phyloP scores from a whole-genome alignment of 176 grass and related monocot species.

The Oropetium thomaeum region DNA sequence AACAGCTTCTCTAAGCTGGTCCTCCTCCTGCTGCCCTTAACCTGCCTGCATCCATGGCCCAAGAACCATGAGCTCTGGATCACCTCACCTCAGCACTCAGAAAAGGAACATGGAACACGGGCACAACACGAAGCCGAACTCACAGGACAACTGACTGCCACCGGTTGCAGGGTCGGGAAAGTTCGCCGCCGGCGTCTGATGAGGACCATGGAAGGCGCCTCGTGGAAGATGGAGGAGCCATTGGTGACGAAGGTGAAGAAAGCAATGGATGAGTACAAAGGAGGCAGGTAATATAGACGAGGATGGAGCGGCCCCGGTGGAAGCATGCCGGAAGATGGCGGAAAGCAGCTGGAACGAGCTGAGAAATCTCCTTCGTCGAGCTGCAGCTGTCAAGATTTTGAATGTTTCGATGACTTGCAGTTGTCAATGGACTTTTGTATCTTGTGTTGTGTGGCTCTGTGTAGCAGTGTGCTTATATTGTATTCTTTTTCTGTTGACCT shows the following conservation, averaged over 20 bases:
- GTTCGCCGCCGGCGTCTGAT: neutral
- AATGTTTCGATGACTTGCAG: neutral
- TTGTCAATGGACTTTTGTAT: neutral
- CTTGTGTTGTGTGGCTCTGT: neutral
- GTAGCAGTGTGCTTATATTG: neutral
- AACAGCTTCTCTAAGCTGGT: constrained; percentile 17
- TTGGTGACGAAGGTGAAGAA: constrained; percentile 11
- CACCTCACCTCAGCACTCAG: constrained; percentile 15
- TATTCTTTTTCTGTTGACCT: neutral
- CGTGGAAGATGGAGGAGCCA: constrained; percentile 36
- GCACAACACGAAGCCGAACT: neutral
- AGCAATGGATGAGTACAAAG: neutral
- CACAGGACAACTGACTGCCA: constrained; percentile 45
- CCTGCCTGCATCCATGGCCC: constrained; percentile 24
- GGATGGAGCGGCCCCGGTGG: neutral
- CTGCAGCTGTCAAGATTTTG: neutral
- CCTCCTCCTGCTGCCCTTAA: constrained; percentile 24
- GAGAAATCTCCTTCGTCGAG: constrained; percentile 7
- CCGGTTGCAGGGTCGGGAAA: constrained; percentile 36
- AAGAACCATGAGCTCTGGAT: neutral
- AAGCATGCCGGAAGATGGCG: constrained; percentile 22
- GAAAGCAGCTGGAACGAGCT: constrained; percentile 38
- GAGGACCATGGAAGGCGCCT: constrained; percentile 2
- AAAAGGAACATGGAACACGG: neutral
- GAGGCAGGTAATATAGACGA: constrained; percentile 10